A percentile compares a stretch with the other conserved stretches of the same genome.
Conservation (phyloP, 1,284 basidiomycete species). For the Ustanciosporium gigantosporum region DNA sequence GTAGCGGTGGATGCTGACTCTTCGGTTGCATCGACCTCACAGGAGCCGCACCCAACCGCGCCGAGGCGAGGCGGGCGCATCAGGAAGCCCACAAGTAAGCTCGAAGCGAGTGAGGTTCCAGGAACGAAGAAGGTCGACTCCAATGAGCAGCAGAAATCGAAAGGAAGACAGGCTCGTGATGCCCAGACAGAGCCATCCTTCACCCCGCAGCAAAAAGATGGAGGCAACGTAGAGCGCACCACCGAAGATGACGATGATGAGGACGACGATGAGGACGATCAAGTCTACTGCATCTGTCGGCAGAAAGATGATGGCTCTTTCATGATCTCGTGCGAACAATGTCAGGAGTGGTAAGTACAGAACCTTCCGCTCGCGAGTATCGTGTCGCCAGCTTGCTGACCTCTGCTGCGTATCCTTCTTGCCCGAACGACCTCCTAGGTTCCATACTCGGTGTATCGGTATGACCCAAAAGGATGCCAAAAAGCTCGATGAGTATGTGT, state of each 20-base stretch:
- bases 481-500: constrained; percentile 50
- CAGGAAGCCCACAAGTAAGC: constrained; percentile 1
- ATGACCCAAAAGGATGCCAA: constrained; percentile 50
- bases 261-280: constrained; percentile 23
- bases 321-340: constrained; percentile 55
- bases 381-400: constrained; percentile 3
- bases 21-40: too few relatives aligned
- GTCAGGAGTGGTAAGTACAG: constrained; percentile 55
- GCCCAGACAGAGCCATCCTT: too few relatives aligned
- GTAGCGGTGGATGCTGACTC: too few relatives aligned
- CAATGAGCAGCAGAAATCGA: background rate
- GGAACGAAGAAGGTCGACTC: too few relatives aligned
- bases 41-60: too few relatives aligned
- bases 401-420: background rate
- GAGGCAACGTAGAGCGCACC: too few relatives aligned
- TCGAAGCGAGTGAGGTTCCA: too few relatives aligned
- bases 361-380: background rate
- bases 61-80: background rate
- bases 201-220: too few relatives aligned
- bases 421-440: too few relatives aligned
- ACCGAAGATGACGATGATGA: constrained; percentile 12
- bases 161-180: background rate
- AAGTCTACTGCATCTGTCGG: constrained; percentile 54
- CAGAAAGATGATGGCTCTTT: constrained; percentile 53
- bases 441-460: constrained; percentile 54